These are phyloP conservation scores for Fusarium xylarioides DNA, from an alignment of 2,329 filamentous ascomycete genomes.

Conservation along the genomic window DNA sequence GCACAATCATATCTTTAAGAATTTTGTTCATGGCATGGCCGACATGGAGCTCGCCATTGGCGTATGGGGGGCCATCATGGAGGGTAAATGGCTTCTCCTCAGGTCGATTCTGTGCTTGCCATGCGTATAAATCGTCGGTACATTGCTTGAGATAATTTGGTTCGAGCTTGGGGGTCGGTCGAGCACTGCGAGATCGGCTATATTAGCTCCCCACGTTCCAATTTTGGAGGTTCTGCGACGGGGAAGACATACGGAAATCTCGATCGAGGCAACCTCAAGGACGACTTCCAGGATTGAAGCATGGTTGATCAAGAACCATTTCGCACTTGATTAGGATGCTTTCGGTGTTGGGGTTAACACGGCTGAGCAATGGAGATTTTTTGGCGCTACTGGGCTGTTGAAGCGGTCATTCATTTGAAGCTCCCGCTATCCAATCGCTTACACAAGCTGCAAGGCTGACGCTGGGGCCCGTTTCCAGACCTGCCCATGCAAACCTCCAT, in stretches of 20 bases:
- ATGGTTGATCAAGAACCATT: slow-evolving; percentile 47
- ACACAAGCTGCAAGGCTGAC: slow-evolving; percentile 41
- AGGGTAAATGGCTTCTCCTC: slow-evolving; percentile 75
- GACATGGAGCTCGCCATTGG: slow-evolving; percentile 90
- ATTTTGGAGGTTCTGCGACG: neutral
- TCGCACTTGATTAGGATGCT: slow-evolving; percentile 24
- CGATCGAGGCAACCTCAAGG: slow-evolving; percentile 78
- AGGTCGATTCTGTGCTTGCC: slow-evolving; percentile 73
- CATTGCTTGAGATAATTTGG: slow-evolving; percentile 75
- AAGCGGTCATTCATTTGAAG: slow-evolving; percentile 21
- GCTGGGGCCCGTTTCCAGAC: neutral
- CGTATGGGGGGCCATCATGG: slow-evolving; percentile 96
- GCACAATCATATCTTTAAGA: slow-evolving; percentile 90
- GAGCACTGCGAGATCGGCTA: slow-evolving; percentile 52
- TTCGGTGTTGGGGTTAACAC: slow-evolving; percentile 7
- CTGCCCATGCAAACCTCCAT: neutral
- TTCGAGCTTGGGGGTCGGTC: slow-evolving; percentile 60
- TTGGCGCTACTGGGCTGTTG: slow-evolving; percentile 23
- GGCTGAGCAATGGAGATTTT: slow-evolving; percentile 37
- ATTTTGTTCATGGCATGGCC: slow-evolving; percentile 98
- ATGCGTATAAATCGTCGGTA: slow-evolving; percentile 87
- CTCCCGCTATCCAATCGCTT: slow-evolving; percentile 3
- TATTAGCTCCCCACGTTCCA: slow-evolving; percentile 27
- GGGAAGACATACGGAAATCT: slow-evolving; percentile 69
- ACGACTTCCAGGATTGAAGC: slow-evolving; percentile 75